These are phyloP conservation scores for Phytophthora megakarya DNA, from an alignment of 352 stramenopile genomes.

Conservation along the genomic window DNA sequence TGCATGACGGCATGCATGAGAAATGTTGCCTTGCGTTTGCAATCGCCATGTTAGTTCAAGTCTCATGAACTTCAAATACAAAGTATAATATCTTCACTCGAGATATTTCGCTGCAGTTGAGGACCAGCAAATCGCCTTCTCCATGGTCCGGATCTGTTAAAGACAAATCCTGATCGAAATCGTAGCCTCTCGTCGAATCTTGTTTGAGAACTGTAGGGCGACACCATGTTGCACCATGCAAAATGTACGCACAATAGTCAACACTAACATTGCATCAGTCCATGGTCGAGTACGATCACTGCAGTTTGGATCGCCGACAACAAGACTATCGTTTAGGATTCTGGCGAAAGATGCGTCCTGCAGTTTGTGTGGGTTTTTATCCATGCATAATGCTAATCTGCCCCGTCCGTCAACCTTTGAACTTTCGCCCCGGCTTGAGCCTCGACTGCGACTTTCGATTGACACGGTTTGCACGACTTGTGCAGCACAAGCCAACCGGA, in stretches of 20 bases:
- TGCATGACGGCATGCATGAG: not conserved
- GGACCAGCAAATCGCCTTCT: not conserved
- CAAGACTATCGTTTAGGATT: not conserved
- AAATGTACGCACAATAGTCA: not conserved
- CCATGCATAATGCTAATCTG: slow-evolving; percentile 1
- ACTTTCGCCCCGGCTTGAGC: slow-evolving; percentile 10
- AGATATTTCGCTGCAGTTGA: not conserved
- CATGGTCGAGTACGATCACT: not conserved
- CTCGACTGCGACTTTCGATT: slow-evolving; percentile 18
- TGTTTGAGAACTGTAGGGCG: not conserved
- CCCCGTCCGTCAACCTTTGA: slow-evolving; percentile 5
- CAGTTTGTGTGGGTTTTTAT: slow-evolving; percentile 6
- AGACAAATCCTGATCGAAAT: not conserved
- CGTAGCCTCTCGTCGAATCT: not conserved
- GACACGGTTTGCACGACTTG: not conserved
- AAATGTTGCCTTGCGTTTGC: not conserved
- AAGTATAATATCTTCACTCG: not conserved
- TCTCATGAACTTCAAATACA: not conserved
- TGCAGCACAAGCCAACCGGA: slow-evolving; percentile 2
- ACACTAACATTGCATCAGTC: not conserved
- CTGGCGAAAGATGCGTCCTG: slow-evolving; percentile 18
- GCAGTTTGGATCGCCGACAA: not conserved
- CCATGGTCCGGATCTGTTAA: not conserved
- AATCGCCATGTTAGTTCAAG: not conserved
- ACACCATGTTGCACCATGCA: too few species aligned